Percentiles rank a stretch among this genome's conserved stretches.
Conservation (phyloP, 495 filamentous ascomycete species). For the Lepidopterella palustris region DNA sequence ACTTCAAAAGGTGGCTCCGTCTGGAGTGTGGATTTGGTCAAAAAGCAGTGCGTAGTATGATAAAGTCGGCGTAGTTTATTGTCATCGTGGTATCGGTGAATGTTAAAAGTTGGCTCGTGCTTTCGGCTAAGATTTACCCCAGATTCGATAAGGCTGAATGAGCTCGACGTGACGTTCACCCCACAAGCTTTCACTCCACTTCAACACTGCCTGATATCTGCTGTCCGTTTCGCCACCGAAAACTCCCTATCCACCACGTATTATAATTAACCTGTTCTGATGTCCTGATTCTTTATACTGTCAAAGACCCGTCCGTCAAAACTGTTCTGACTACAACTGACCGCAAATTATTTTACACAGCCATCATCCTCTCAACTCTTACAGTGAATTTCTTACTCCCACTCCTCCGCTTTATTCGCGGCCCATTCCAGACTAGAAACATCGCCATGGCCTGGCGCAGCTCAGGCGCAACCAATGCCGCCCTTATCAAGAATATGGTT, state of each 20-base stretch:
- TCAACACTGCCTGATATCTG: neutral
- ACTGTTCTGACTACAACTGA: neutral
- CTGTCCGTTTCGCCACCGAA: neutral
- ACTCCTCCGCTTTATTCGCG: conserved; percentile 15
- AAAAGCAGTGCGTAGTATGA: too few relatives aligned
- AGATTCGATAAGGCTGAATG: neutral
- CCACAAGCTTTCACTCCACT: neutral
- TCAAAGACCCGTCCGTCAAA: too few relatives aligned
- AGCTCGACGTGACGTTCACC: neutral
- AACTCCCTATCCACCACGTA: neutral
- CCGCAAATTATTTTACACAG: conserved; percentile 7
- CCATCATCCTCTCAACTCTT: neutral
- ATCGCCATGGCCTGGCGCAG: conserved; percentile 83
- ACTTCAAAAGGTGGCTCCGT: too few relatives aligned
- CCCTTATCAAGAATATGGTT: conserved; percentile 72
- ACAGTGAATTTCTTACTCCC: conserved; percentile 12
- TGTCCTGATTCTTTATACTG: too few relatives aligned
- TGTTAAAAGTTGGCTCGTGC: neutral
- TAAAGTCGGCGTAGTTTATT: neutral
- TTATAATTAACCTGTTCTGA: too few relatives aligned
- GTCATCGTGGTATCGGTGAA: neutral
- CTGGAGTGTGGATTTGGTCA: too few relatives aligned
- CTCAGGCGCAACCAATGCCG: conserved; percentile 68
- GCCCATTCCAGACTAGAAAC: conserved; percentile 4
- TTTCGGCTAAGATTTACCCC: neutral